Conservation (phyloP, 139 green algal genomes). For the Chlamydomonas eustigma region DNA sequence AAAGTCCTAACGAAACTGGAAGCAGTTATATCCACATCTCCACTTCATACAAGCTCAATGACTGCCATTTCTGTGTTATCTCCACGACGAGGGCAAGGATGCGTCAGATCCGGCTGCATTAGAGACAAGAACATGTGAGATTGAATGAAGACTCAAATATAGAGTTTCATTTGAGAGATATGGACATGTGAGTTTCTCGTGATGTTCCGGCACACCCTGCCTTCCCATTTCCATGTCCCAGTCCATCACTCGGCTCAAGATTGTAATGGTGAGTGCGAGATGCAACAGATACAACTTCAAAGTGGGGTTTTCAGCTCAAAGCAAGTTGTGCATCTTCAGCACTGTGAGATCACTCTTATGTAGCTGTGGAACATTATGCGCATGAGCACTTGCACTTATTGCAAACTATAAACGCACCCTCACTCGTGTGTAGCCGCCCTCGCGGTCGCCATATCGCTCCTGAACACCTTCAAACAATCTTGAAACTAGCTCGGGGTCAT, state of each 20-base stretch:
- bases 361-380: conserved; percentile 44
- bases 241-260: conserved; percentile 7
- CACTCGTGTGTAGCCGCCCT: conserved; percentile 90
- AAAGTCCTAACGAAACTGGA: too few species aligned
- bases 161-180: not conserved
- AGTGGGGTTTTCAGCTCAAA: too few species aligned
- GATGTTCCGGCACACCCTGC: not conserved
- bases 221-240: not conserved
- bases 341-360: too few species aligned
- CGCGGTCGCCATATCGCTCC: conserved; percentile 78
- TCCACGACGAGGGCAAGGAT: conserved; percentile 52
- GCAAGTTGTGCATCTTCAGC: too few species aligned
- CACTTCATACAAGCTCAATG: conserved; percentile 94
- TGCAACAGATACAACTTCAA: too few species aligned
- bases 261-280: too few species aligned
- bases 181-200: not conserved
- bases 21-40: too few species aligned
- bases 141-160: not conserved
- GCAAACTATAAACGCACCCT: conserved; percentile 45
- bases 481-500: conserved; percentile 87
- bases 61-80: conserved; percentile 92
- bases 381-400: conserved; percentile 60
- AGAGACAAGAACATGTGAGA: not conserved
- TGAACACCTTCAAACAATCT: conserved; percentile 84
- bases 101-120: not conserved